Percentiles rank a stretch among this genome's conserved stretches.
Conservation (phyloP, 2,329 filamentous ascomycete genomes). For the Grosmannia penicillata region DNA sequence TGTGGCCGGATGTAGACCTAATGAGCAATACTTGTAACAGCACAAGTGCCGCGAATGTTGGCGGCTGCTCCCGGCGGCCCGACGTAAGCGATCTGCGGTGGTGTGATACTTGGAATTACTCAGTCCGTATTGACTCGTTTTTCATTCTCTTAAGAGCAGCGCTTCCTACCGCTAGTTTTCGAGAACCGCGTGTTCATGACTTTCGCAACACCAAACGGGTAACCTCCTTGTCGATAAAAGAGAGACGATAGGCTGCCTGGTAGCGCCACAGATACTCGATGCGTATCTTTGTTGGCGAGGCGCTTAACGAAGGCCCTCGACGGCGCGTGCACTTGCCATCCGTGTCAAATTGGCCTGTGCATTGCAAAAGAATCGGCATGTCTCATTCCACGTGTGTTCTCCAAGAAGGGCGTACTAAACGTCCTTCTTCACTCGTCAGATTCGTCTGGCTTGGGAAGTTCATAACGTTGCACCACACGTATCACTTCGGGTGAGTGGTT, state of each 20-base stretch:
- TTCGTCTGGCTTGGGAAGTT: neutral
- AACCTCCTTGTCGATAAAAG: neutral
- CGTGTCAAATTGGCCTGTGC: neutral
- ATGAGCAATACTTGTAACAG: too few species aligned
- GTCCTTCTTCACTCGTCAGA: neutral
- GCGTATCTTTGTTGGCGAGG: neutral
- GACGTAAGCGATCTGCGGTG: too few species aligned
- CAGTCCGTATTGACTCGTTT: too few species aligned
- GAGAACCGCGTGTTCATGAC: neutral
- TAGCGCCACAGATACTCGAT: neutral
- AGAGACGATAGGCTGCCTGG: neutral
- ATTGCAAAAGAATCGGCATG: too few species aligned
- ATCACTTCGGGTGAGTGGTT: neutral
- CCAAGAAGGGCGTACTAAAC: too few species aligned
- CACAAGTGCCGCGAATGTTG: too few species aligned
- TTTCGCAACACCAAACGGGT: neutral
- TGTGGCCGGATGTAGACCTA: too few species aligned
- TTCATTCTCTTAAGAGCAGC: too few species aligned
- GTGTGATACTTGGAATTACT: too few species aligned
- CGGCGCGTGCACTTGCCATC: neutral
- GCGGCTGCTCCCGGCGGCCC: too few species aligned
- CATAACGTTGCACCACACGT: neutral
- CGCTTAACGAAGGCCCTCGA: neutral
- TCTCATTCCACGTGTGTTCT: too few species aligned
- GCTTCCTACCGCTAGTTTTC: too few species aligned